Conservation (phyloP, 2,329 filamentous ascomycete species). For the Penicillium olsonii region DNA sequence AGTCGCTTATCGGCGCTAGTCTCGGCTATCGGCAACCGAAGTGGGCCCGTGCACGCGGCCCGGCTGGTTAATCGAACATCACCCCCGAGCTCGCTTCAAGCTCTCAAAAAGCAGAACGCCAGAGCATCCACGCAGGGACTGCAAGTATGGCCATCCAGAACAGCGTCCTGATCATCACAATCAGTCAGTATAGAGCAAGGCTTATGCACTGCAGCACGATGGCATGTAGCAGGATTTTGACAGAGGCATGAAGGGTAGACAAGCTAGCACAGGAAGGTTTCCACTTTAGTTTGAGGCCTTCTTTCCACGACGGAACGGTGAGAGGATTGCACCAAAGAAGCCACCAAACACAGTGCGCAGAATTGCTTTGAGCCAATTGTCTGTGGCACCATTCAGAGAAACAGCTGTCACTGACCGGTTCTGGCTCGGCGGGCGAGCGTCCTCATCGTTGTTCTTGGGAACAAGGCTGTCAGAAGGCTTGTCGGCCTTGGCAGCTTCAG, state of each 20-base stretch:
- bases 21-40: background rate
- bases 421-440: conserved; percentile 35
- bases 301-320: conserved; percentile 39
- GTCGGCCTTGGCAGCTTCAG: conserved; percentile 6
- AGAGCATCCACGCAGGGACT: conserved; percentile 32
- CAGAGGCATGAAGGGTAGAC: conserved; percentile 14
- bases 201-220: background rate
- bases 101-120: conserved; percentile 13
- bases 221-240: background rate
- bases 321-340: conserved; percentile 43
- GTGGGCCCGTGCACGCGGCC: no score
- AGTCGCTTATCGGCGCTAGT: background rate
- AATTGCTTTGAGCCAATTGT: conserved; percentile 44
- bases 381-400: conserved; percentile 39
- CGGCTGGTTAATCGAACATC: no score
- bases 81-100: background rate
- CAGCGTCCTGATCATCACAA: conserved; percentile 28
- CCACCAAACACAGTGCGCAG: conserved; percentile 43
- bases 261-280: conserved; percentile 2
- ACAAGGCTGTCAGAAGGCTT: conserved; percentile 15
- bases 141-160: conserved; percentile 34
- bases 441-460: conserved; percentile 27
- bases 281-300: conserved; percentile 24
- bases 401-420: conserved; percentile 43
- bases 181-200: conserved; percentile 1